Percentiles rank a stretch among this genome's conserved stretches.
Conservation (phyloP, 257 asterid genomes). For the Lavandula angustifolia region DNA sequence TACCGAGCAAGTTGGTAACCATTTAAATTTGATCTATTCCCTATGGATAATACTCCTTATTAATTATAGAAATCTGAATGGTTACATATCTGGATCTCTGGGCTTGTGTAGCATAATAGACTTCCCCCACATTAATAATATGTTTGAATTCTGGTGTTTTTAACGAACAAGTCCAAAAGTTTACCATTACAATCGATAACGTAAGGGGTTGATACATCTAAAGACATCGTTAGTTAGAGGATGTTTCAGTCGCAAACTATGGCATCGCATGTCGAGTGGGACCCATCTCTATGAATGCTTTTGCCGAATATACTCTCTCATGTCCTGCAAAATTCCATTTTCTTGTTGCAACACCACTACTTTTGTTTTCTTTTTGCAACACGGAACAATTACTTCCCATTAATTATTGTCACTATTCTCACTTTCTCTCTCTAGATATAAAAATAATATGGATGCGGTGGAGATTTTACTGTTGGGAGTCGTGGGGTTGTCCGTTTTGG, state of each 20-base stretch:
- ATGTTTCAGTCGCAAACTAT: neutral
- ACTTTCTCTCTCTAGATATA: neutral
- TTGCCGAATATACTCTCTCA: slow-evolving; percentile 36
- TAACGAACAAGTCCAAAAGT: too few species aligned
- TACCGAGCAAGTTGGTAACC: too few species aligned
- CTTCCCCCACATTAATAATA: too few species aligned
- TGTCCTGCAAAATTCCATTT: slow-evolving; percentile 29
- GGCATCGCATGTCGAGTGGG: slow-evolving; percentile 4
- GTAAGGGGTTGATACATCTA: too few species aligned
- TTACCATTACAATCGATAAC: too few species aligned
- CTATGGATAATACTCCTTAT: too few species aligned
- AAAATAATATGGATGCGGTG: slow-evolving; percentile 38
- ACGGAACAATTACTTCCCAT: slow-evolving; percentile 4
- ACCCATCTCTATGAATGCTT: slow-evolving; percentile 15
- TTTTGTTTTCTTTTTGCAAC: neutral
- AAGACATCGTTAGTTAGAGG: too few species aligned
- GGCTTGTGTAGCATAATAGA: too few species aligned
- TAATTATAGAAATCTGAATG: too few species aligned
- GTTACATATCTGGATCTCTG: too few species aligned
- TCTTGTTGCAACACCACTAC: neutral
- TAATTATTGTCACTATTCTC: slow-evolving; percentile 1
- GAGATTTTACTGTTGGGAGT: slow-evolving; percentile 34
- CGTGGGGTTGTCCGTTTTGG: slow-evolving; percentile 39
- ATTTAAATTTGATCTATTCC: too few species aligned
- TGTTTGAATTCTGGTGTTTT: too few species aligned